Evolutionary conservation across 169 alveolate species (phyloP).

Genomic region (Cryptosporidium sp.): DNA sequence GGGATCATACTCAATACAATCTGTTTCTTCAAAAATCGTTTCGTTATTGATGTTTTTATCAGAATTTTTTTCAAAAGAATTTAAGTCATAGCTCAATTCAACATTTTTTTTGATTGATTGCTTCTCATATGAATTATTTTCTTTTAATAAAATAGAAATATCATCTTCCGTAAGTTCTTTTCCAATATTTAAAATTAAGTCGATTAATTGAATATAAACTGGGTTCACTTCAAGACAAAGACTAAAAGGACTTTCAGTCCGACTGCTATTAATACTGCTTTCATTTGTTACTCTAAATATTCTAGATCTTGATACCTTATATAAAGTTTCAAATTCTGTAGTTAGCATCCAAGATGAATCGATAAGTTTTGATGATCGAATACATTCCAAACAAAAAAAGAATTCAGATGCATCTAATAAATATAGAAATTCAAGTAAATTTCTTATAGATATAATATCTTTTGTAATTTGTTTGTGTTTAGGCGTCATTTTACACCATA

Average conservation of each 20-base stretch:
- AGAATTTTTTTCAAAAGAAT: not conserved
- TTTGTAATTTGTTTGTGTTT: slow-evolving; percentile 18
- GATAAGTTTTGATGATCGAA: slow-evolving; percentile 22
- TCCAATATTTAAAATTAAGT: slow-evolving; percentile 28
- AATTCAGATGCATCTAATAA: slow-evolving; percentile 35
- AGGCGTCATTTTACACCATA: slow-evolving; percentile 40
- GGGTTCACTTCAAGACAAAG: slow-evolving; percentile 69
- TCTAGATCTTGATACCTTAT: slow-evolving; percentile 59
- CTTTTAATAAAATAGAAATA: slow-evolving; percentile 10
- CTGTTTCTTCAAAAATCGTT: not conserved
- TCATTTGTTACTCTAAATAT: slow-evolving; percentile 3
- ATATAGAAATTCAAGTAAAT: slow-evolving; percentile 34
- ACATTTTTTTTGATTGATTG: not conserved
- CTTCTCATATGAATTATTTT: not conserved
- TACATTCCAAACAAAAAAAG: slow-evolving; percentile 21
- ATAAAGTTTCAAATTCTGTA: slow-evolving; percentile 57
- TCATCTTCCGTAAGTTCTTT: slow-evolving; percentile 26
- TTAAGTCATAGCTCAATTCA: not conserved
- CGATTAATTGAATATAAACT: slow-evolving; percentile 35
- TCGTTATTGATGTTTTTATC: not conserved
- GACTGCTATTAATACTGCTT: not conserved
- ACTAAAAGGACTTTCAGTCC: not conserved
- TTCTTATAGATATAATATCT: slow-evolving; percentile 40
- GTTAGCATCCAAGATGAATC: slow-evolving; percentile 67
- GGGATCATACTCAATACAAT: not conserved